Evolutionary conservation across 2,329 filamentous ascomycete species (phyloP), one percentile per base, ranked within the genome.

Genomic region (Cordyceps farinosa): DNA sequence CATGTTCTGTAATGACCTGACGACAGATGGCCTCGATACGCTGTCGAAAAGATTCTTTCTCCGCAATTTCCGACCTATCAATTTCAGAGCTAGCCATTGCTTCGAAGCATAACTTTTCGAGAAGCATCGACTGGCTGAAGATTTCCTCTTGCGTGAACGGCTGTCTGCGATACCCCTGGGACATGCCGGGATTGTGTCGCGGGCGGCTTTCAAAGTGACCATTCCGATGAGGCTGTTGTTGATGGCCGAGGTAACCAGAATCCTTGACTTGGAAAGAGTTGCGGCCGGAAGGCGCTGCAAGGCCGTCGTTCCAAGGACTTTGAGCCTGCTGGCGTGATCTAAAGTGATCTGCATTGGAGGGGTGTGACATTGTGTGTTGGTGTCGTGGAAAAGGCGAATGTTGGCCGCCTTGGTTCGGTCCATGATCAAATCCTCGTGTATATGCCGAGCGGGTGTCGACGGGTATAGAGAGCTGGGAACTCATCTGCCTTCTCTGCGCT

Each of bases 11-110:
- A 56, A 92, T 83, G 1, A 84, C 82, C 59, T 84, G 73, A 59
- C 83, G 84, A 66, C 90, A 90, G 29, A 90, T 82, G 9, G 74
- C 68, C 72, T 94, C 87, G 17, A 96, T 83, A 32, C 78, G 77
- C 52, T 77, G 71, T 55, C 90, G 84, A 67, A 96, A 93, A 0
- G 74, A 71, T 68, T 95, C 89, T 70, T 95, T 96, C 67, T 87
- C 82, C 2, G 80, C 77, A 58, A 89, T 84, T 67, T 95, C 91
- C 1, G 77, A 74, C 1, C 75, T 70, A 44, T 81, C 82, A 66
- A 94, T 92, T 67, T 89, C 86, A 1, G 86, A 84, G 45, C 78
- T 79, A 0, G 82, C 75, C 22, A 91, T 68, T 15, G 75, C 71
- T 36, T 71, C 65, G 51, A 70, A 72, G 64, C 80, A 81, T 2